Percentiles rank a stretch among this genome's conserved stretches.
phyloP scores from a whole-genome alignment of 164 flowering plant species.

The Macadamia tetraphylla region DNA sequence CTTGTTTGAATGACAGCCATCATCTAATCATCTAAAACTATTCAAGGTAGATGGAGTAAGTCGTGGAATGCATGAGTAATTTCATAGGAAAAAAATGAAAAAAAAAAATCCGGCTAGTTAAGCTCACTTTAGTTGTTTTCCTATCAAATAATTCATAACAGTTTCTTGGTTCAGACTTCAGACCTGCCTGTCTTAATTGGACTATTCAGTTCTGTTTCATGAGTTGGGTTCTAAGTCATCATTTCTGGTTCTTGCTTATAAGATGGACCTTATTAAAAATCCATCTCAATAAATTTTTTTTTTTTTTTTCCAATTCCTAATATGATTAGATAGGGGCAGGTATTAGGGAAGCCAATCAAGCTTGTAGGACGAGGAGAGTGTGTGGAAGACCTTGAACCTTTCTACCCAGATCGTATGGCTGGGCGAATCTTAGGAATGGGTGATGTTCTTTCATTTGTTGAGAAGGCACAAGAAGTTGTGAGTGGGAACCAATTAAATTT shows the following conservation, averaged over 20 bases:
- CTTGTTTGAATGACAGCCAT: no score
- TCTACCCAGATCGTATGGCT: conserved; percentile 98
- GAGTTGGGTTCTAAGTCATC: no score
- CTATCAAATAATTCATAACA: no score
- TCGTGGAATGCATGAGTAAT: no score
- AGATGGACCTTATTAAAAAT: no score
- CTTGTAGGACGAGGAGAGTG: conserved; percentile 98
- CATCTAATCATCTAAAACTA: no score
- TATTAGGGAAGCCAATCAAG: conserved; percentile 96
- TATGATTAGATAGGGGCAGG: conserved; percentile 34
- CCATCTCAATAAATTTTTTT: no score
- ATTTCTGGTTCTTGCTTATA: no score
- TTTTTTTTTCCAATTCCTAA: not conserved
- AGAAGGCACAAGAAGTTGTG: conserved; percentile 99
- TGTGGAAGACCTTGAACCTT: conserved; percentile 97
- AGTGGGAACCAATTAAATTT: conserved; percentile 27
- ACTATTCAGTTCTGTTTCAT: not conserved
- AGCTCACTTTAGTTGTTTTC: no score
- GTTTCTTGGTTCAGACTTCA: not conserved
- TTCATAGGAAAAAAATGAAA: no score
- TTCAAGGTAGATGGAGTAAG: no score
- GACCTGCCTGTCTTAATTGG: not conserved
- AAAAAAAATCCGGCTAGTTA: no score
- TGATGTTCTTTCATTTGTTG: conserved; percentile 95
- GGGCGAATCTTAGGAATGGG: conserved; percentile 99